phyloP scores from a whole-genome alignment of 306 rosid genomes.

The Cucumis cinereus region DNA sequence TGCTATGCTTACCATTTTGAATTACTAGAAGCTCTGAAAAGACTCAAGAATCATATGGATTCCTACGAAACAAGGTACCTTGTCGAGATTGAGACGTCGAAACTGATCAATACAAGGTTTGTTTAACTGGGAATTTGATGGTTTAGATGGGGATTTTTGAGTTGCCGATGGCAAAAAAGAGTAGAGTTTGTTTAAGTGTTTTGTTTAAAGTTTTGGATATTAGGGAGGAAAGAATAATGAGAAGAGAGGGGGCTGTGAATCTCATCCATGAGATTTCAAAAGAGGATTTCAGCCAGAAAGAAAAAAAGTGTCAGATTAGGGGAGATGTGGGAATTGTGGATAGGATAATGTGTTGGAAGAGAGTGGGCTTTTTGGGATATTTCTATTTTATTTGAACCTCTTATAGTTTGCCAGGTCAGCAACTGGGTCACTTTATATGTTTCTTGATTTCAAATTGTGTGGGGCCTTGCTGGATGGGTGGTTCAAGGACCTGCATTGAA shows the following conservation, averaged over 20 bases:
- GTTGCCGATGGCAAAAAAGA: slow-evolving; percentile 4
- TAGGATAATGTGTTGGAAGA: slow-evolving; percentile 47
- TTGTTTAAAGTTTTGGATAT: neutral
- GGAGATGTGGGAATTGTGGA: slow-evolving; percentile 48
- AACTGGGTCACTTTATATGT: neutral
- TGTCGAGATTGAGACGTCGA: neutral
- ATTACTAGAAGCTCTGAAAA: neutral
- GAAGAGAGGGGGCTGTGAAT: slow-evolving; percentile 20
- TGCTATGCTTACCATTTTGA: neutral
- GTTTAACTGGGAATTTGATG: neutral
- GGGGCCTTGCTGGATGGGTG: neutral
- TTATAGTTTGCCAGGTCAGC: slow-evolving; percentile 21
- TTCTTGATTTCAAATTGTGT: neutral
- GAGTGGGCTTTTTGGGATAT: slow-evolving; percentile 14
- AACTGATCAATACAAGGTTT: neutral
- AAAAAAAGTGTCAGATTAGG: slow-evolving; percentile 12
- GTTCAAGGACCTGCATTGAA: neutral
- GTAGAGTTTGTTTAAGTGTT: neutral
- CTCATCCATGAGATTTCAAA: slow-evolving; percentile 41
- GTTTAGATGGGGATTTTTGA: neutral
- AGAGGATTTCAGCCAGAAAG: slow-evolving; percentile 24
- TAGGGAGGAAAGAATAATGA: neutral
- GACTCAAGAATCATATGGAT: neutral
- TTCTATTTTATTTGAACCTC: slow-evolving; percentile 14
- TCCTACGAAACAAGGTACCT: neutral